Evolutionary conservation across 2,329 filamentous ascomycete species (phyloP).

Genomic region (Arthrobotrys iridis): DNA sequence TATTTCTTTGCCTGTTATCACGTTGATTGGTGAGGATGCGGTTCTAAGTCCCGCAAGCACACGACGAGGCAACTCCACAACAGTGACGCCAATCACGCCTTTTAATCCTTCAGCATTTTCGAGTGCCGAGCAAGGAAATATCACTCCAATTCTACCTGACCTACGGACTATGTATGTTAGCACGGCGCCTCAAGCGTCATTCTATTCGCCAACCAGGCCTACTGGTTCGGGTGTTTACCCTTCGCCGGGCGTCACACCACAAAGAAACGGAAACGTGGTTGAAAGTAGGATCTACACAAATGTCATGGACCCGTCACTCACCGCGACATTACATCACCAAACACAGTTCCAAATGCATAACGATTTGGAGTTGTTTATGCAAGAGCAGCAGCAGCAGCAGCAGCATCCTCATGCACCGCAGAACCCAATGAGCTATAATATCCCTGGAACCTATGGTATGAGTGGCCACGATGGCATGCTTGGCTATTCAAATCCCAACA

Average conservation of each 20-base stretch:
- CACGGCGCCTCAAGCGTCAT: slow-evolving; percentile 7
- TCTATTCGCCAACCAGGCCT: slow-evolving; percentile 53
- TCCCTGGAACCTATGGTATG: slow-evolving; percentile 34
- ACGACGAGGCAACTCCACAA: slow-evolving; percentile 46
- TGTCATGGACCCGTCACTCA: slow-evolving; percentile 38
- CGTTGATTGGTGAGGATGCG: slow-evolving; percentile 63
- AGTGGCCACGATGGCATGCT: slow-evolving; percentile 38
- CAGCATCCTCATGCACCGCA: slow-evolving; percentile 31
- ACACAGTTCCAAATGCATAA: slow-evolving; percentile 41
- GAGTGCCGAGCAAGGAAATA: slow-evolving; percentile 23
- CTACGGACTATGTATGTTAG: slow-evolving; percentile 46
- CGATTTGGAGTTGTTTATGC: slow-evolving; percentile 47
- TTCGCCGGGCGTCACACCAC: slow-evolving; percentile 41
- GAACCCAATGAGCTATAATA: slow-evolving; percentile 36
- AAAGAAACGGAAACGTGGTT: slow-evolving; percentile 47
- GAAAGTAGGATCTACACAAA: slow-evolving; percentile 40
- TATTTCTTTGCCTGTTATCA: slow-evolving; percentile 81
- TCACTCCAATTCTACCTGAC: slow-evolving; percentile 37
- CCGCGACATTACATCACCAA: slow-evolving; percentile 28
- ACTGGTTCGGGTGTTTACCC: slow-evolving; percentile 36
- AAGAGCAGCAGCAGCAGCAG: slow-evolving; percentile 42
- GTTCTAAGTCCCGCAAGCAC: slow-evolving; percentile 58
- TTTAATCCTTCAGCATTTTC: slow-evolving; percentile 42
- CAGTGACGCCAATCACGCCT: slow-evolving; percentile 49
- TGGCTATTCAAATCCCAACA: slow-evolving; percentile 26